These are phyloP conservation scores for Takashimella koratensis DNA, from an alignment of 1,284 basidiomycete genomes.

Conservation along the genomic window DNA sequence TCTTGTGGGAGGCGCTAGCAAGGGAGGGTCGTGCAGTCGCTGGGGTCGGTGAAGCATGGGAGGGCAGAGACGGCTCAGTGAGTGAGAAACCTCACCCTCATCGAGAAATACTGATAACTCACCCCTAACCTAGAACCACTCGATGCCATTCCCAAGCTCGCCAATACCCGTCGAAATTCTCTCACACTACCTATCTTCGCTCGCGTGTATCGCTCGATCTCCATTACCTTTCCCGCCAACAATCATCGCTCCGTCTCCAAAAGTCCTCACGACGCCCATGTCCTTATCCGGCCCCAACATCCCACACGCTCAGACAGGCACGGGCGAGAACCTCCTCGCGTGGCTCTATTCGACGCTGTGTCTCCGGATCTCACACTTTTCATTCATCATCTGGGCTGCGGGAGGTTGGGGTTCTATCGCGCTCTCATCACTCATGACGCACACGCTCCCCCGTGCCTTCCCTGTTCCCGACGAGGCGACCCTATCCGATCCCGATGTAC, in stretches of 20 bases:
- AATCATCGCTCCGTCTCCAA: conserved; percentile 33
- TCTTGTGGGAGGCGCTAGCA: conserved; percentile 79
- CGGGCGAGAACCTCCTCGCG: conserved; percentile 44
- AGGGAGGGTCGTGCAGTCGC: conserved; percentile 77
- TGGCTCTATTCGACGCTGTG: conserved; percentile 42
- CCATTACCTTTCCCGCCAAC: conserved; percentile 40
- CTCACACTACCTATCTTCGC: conserved; percentile 36
- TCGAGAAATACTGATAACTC: neutral
- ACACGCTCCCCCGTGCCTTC: conserved; percentile 56
- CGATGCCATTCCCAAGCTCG: conserved; percentile 37
- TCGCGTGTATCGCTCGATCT: conserved; percentile 33
- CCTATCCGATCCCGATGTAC: conserved; percentile 49
- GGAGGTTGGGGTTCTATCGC: conserved; percentile 82
- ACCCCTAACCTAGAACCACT: conserved; percentile 22
- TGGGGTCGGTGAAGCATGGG: conserved; percentile 76
- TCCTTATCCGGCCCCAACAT: conserved; percentile 11
- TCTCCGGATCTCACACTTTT: conserved; percentile 42
- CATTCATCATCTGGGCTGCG: conserved; percentile 71
- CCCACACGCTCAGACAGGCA: conserved; percentile 22
- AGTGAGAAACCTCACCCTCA: conserved; percentile 4
- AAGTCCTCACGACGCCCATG: conserved; percentile 11
- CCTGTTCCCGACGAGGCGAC: conserved; percentile 46
- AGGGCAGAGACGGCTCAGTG: conserved; percentile 64
- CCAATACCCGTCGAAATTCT: conserved; percentile 43
- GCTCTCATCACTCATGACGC: conserved; percentile 64